phyloP scores from a whole-genome alignment of 352 stramenopile genomes.

The Phytophthora sansomeana region DNA sequence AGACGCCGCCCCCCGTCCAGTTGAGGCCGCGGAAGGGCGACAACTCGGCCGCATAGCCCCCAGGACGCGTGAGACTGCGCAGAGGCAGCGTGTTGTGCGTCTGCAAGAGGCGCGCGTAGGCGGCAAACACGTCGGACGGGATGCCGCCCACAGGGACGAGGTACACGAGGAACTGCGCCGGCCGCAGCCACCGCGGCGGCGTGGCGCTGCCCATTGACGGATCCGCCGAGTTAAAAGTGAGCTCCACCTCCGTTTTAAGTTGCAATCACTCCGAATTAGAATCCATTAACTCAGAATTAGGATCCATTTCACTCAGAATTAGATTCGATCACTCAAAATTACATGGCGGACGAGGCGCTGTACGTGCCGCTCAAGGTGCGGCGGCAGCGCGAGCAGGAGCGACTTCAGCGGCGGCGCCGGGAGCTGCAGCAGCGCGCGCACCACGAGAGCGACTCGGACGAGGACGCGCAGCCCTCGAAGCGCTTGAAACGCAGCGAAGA shows the following conservation, averaged over 20 bases:
- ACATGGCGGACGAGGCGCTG: constrained; percentile 51
- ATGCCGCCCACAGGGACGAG: constrained; percentile 79
- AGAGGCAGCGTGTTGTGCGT: constrained; percentile 64
- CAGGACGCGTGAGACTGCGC: constrained; percentile 71
- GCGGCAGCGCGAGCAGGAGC: constrained; percentile 72
- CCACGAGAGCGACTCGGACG: constrained; percentile 41
- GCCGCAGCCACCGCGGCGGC: constrained; percentile 63
- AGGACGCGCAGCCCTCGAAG: constrained; percentile 31
- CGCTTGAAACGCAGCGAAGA: constrained; percentile 25
- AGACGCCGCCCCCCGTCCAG: constrained; percentile 60
- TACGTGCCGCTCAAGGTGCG: constrained; percentile 87
- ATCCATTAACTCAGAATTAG: too few species aligned
- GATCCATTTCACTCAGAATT: too few species aligned
- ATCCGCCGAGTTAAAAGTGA: too few species aligned
- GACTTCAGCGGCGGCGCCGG: constrained; percentile 57
- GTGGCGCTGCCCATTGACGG: constrained; percentile 20
- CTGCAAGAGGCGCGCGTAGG: constrained; percentile 71
- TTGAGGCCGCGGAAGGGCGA: constrained; percentile 82
- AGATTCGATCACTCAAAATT: neutral
- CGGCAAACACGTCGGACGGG: constrained; percentile 60
- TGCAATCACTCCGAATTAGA: too few species aligned
- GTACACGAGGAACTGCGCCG: constrained; percentile 84
- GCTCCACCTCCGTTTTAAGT: too few species aligned
- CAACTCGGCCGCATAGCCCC: constrained; percentile 80
- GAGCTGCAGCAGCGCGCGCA: constrained; percentile 63